Base-by-base conservation (phyloP, 2,329 filamentous ascomycete species). In the Fusarium miscanthi region DNA sequence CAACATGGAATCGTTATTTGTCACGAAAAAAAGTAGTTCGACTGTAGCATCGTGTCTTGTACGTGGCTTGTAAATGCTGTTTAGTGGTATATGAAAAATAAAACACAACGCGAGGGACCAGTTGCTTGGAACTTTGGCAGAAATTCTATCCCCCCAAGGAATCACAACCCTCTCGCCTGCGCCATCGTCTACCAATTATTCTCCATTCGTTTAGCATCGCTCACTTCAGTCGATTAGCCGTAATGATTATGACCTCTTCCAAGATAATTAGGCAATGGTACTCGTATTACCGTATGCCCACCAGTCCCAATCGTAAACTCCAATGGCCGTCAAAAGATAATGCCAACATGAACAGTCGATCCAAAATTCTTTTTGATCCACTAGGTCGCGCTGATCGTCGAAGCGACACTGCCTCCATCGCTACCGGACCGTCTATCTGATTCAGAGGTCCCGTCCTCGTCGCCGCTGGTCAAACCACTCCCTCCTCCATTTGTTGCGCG, bases 381-480 rank as follows among this genome's bases (percentile, higher is more conserved):
- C 63, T 73, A 75, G 19, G 53, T 63, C 43, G 77, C 78, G 58
- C 79, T 80, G 11, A 78, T 72, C 11, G 76, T 80, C 25, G 83
- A 84, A 11, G 77, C 79, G 57, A 83, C 73, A 65, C 82, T 84
- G 2, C 79, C 80, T 19, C 74, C 74, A 33, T 84, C 82, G 63
- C 83, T 84, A 16, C 72, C 74, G 30, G 82, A 83, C 30, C 79
- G 78, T 66, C 73, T 69, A 49, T 83, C 82, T 37, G 81, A 83
- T 61, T 81, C 81, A 12, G 74, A 74, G 30, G 76, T 80, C 23
- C 76, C 80, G 8, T 82, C 79, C 30, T 80, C 80, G 9, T 81
- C 81, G 38, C 76, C 78, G 37, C 77, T 80, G 46, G 75, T 75
- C 43, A 74, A 75, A 52, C 73, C 74, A 30, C 74, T 72, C 27